A percentile compares a stretch with the other conserved stretches of the same genome.
These are phyloP conservation scores for Geotrichum restrictum DNA, from an alignment of 1,139 yeast species.

Conservation along the genomic window DNA sequence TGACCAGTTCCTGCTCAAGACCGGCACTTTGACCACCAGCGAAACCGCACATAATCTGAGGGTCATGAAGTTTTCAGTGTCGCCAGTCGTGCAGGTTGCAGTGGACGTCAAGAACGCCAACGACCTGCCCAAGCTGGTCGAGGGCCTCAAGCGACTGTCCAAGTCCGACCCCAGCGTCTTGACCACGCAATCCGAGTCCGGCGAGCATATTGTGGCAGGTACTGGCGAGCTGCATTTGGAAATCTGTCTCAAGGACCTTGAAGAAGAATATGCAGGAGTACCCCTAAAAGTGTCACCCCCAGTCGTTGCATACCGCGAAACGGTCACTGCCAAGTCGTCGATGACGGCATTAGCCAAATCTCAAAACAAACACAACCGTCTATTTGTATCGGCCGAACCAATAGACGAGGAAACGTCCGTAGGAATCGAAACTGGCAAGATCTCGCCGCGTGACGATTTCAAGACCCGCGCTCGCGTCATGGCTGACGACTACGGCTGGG, in stretches of 20 bases:
- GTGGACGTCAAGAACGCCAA: conserved; percentile 99
- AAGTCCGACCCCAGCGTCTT: conserved; percentile 99
- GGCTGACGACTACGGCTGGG: conserved; percentile 99
- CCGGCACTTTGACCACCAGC: conserved; percentile 97
- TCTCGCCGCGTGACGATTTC: conserved; percentile 96
- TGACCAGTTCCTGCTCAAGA: conserved; percentile 98
- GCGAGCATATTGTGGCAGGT: conserved; percentile 99
- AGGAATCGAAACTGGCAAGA: conserved; percentile 90
- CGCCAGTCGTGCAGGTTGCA: conserved; percentile 99
- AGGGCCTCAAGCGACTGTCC: conserved; percentile 99
- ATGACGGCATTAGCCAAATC: conserved; percentile 97
- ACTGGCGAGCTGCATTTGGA: conserved; percentile 99
- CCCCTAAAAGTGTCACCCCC: conserved; percentile 98
- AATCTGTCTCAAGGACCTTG: conserved; percentile 93
- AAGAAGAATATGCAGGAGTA: conserved; percentile 99
- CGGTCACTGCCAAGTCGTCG: conserved; percentile 88
- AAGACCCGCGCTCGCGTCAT: conserved; percentile 98
- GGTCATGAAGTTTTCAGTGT: conserved; percentile 99
- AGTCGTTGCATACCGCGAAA: conserved; percentile 98
- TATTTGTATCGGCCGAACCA: conserved; percentile 96
- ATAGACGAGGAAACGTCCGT: conserved; percentile 85
- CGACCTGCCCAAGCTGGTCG: conserved; percentile 98
- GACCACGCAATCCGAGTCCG: conserved; percentile 81
- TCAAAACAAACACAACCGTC: conserved; percentile 99
- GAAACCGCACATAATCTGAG: conserved; percentile 98